These are phyloP conservation scores for Chenopodium quinoa DNA, from an alignment of 148 eudicot species.

Conservation along the genomic window DNA sequence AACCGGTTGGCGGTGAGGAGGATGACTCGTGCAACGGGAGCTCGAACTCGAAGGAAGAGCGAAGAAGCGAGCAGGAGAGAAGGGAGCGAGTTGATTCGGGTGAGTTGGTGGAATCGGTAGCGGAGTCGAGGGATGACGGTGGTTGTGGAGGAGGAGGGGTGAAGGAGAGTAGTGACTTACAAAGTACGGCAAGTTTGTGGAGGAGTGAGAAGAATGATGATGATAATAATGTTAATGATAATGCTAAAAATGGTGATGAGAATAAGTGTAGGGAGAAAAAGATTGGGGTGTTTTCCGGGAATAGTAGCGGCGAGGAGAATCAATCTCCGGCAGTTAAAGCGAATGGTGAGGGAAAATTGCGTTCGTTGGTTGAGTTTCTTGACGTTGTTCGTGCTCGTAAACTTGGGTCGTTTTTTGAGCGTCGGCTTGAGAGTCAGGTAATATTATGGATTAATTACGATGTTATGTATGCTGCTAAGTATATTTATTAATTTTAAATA, in stretches of 20 bases:
- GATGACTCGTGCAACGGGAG: conserved; percentile 50
- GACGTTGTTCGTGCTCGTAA: conserved; percentile 41
- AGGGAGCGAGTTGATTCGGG: conserved; percentile 32
- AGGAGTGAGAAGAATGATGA: conserved; percentile 30
- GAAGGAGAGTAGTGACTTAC: conserved; percentile 50
- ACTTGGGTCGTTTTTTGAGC: conserved; percentile 43
- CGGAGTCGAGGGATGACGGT: conserved; percentile 40
- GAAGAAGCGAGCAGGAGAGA: conserved; percentile 28
- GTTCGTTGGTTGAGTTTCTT: conserved; percentile 48
- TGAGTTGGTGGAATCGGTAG: conserved; percentile 43
- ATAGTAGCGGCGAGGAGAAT: conserved; percentile 30
- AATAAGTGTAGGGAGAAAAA: conserved; percentile 25
- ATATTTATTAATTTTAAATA: too few species aligned
- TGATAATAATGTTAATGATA: neutral
- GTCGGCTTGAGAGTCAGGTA: conserved; percentile 54
- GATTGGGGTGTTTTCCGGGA: conserved; percentile 25
- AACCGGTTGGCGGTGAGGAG: conserved; percentile 21
- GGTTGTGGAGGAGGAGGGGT: neutral
- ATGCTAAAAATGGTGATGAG: neutral
- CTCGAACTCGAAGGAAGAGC: conserved; percentile 38
- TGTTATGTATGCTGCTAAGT: too few species aligned
- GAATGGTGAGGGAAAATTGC: conserved; percentile 16
- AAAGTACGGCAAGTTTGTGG: conserved; percentile 55
- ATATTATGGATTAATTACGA: neutral
- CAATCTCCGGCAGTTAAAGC: conserved; percentile 29